Percentiles rank a stretch among this genome's conserved stretches.
phyloP scores from a whole-genome alignment of 2,329 filamentous ascomycete genomes.

The Pseudogymnoascus pannorum region DNA sequence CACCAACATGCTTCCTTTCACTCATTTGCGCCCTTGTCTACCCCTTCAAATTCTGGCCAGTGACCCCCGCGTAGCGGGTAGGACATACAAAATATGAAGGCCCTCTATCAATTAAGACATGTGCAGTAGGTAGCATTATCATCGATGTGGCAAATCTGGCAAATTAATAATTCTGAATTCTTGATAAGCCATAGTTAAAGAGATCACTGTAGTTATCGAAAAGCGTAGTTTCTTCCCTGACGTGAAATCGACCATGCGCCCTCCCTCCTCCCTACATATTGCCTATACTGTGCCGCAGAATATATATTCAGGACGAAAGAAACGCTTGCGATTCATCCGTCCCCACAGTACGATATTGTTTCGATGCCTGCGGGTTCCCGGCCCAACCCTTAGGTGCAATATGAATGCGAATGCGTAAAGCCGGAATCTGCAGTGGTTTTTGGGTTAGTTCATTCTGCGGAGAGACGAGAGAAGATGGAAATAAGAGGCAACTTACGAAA shows the following conservation, averaged over 20 bases:
- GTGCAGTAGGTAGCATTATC: neutral
- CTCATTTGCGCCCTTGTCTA: neutral
- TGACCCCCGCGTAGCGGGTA: neutral
- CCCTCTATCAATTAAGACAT: neutral
- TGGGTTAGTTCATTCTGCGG: neutral
- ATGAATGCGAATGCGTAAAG: neutral
- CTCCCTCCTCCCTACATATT: too few relatives aligned
- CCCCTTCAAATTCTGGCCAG: neutral
- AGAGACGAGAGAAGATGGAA: neutral
- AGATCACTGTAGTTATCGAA: neutral
- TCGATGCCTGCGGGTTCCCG: neutral
- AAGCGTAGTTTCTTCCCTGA: neutral
- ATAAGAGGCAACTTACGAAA: neutral
- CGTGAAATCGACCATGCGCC: neutral
- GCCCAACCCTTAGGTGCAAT: neutral
- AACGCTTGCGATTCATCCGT: neutral
- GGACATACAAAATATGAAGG: neutral
- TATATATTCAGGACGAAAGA: neutral
- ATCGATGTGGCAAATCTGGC: neutral
- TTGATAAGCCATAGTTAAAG: neutral
- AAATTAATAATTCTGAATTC: neutral
- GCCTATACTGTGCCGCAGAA: neutral
- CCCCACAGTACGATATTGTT: neutral
- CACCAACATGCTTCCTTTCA: neutral
- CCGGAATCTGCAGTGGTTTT: neutral